Conservation (phyloP, 306 rosid species). For the Quercus rubra region DNA sequence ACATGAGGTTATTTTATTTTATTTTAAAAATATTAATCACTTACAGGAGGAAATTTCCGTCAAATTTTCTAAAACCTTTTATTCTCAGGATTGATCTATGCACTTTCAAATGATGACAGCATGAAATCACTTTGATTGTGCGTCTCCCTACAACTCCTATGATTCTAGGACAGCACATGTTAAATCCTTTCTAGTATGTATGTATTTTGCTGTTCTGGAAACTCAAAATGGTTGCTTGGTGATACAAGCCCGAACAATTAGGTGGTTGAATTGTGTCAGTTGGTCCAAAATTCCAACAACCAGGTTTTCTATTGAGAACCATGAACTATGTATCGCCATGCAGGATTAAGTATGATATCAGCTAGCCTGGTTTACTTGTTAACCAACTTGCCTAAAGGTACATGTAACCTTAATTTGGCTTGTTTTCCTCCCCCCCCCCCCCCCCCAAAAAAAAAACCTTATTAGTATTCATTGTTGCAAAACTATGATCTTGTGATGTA, state of each 20-base stretch:
- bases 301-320: neutral
- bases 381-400: neutral
- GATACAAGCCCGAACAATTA: neutral
- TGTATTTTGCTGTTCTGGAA: neutral
- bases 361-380: neutral
- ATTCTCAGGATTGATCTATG: neutral
- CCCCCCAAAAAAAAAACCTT: neutral
- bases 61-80: neutral
- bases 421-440: no score
- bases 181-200: neutral
- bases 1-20: neutral
- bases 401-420: neutral
- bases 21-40: neutral
- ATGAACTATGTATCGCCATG: neutral
- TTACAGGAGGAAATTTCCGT: neutral
- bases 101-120: neutral
- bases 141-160: neutral
- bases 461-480: neutral
- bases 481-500: neutral
- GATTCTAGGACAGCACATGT: neutral
- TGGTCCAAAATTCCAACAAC: neutral
- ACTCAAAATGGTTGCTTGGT: neutral
- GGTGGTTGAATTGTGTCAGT: neutral
- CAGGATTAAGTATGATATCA: neutral
- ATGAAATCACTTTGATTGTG: neutral